Conservation (phyloP, 805 yeast genomes). For the Zygotorulaspora danielsina region DNA sequence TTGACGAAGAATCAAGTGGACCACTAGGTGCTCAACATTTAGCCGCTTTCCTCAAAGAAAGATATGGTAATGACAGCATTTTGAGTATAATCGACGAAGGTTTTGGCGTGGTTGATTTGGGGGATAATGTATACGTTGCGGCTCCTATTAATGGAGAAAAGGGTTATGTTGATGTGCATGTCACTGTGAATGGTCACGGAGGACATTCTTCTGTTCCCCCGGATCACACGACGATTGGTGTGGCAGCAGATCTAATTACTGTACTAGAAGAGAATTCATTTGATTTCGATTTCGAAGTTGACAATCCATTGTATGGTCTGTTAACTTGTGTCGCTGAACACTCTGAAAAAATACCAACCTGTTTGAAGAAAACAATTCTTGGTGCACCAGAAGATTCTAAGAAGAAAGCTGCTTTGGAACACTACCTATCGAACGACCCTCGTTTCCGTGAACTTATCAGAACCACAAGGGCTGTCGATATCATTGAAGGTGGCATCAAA, state of each 20-base stretch:
- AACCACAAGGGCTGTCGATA: conserved; percentile 67
- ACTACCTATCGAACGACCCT: conserved; percentile 17
- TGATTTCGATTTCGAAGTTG: conserved; percentile 35
- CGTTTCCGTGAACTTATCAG: conserved; percentile 41
- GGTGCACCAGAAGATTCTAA: conserved; percentile 36
- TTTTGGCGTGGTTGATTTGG: conserved; percentile 37
- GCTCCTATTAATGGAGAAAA: conserved; percentile 58
- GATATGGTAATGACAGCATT: conserved; percentile 58
- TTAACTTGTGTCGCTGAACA: conserved; percentile 63
- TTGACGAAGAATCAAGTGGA: conserved; percentile 76
- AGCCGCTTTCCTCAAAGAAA: conserved; percentile 43
- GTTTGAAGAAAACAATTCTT: conserved; percentile 27
- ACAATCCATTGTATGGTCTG: conserved; percentile 56
- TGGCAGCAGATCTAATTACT: conserved; percentile 55
- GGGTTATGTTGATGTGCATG: conserved; percentile 51
- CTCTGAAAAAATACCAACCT: conserved; percentile 23
- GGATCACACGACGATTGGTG: conserved; percentile 75
- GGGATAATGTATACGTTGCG: conserved; percentile 43
- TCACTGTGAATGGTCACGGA: conserved; percentile 58
- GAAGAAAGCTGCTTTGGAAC: conserved; percentile 37
- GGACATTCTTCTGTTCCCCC: conserved; percentile 85
- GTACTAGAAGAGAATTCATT: conserved; percentile 53
- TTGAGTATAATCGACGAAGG: conserved; percentile 75
- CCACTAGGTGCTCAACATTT: conserved; percentile 52
- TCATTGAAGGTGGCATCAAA: conserved; percentile 68